phyloP scores from a whole-genome alignment of 306 rosid species.

The Prunus fruticosa region DNA sequence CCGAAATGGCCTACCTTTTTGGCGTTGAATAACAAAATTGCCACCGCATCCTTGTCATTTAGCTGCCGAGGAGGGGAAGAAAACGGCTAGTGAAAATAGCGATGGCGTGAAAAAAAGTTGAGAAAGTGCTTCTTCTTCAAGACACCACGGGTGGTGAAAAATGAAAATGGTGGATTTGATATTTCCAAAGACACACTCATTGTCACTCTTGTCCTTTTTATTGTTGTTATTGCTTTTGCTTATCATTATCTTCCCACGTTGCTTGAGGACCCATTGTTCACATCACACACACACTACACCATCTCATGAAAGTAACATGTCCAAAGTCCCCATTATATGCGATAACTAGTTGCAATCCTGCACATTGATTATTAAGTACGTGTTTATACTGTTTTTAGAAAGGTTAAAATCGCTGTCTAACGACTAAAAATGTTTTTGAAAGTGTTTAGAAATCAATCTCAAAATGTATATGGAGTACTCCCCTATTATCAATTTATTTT shows the following conservation, averaged over 20 bases:
- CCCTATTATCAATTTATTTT: no score
- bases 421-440: no score
- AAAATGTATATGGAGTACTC: no score
- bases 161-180: conserved; percentile 9
- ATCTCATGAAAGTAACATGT: background rate
- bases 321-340: background rate
- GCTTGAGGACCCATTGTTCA: background rate
- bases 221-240: background rate
- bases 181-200: conserved; percentile 26
- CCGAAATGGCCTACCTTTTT: conserved; percentile 19
- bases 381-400: no score
- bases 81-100: background rate
- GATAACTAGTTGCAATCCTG: no score
- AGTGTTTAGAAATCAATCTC: no score
- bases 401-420: no score
- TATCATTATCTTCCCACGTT: conserved; percentile 9
- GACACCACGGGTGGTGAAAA: conserved; percentile 15
- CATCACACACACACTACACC: background rate
- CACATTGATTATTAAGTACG: no score
- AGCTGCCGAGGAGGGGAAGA: background rate
- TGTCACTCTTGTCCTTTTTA: background rate
- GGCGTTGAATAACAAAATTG: conserved; percentile 22
- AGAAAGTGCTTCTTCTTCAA: background rate
- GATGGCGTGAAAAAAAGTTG: background rate
- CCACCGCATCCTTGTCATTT: conserved; percentile 15